Percentiles rank a stretch among this genome's conserved stretches.
Conservation (phyloP, 495 filamentous ascomycete genomes). For the Neurospora sp. region DNA sequence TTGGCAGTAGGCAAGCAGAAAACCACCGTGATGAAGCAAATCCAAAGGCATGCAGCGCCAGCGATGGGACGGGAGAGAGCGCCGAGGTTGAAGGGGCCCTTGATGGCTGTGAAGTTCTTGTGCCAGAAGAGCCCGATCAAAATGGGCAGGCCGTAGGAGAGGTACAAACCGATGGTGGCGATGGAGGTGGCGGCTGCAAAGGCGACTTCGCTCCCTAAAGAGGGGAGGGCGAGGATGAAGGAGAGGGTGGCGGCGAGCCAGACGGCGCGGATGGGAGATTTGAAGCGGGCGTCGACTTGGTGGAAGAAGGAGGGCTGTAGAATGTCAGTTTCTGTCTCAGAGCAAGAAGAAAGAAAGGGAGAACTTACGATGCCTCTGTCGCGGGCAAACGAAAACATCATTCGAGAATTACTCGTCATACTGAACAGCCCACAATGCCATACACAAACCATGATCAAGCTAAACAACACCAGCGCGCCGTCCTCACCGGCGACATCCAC, state of each 20-base stretch:
- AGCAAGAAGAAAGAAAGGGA: no score
- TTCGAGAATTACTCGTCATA: slow-evolving; percentile 50
- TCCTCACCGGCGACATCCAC: slow-evolving; percentile 45
- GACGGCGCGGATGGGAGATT: slow-evolving; percentile 45
- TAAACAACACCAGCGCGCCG: slow-evolving; percentile 46
- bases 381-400: slow-evolving; percentile 53
- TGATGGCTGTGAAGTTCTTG: slow-evolving; percentile 26
- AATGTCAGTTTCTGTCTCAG: no score
- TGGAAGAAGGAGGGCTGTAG: slow-evolving; percentile 43
- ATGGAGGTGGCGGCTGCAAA: slow-evolving; percentile 55
- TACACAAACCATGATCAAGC: slow-evolving; percentile 48
- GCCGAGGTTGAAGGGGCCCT: slow-evolving; percentile 51
- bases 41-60: slow-evolving; percentile 41
- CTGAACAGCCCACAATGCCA: slow-evolving; percentile 53
- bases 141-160: slow-evolving; percentile 57
- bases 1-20: slow-evolving; percentile 54
- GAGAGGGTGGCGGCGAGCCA: slow-evolving; percentile 51
- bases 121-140: slow-evolving; percentile 44
- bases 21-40: slow-evolving; percentile 48
- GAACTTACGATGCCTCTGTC: slow-evolving; percentile 41
- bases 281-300: slow-evolving; percentile 44
- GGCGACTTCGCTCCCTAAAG: slow-evolving; percentile 48
- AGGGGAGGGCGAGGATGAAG: slow-evolving; percentile 50
- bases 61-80: slow-evolving; percentile 43
- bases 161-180: slow-evolving; percentile 59